Evolutionary conservation across 306 rosid genomes (phyloP), one percentile per base, ranked within the genome.

Genomic region (Biancaea sappan): DNA sequence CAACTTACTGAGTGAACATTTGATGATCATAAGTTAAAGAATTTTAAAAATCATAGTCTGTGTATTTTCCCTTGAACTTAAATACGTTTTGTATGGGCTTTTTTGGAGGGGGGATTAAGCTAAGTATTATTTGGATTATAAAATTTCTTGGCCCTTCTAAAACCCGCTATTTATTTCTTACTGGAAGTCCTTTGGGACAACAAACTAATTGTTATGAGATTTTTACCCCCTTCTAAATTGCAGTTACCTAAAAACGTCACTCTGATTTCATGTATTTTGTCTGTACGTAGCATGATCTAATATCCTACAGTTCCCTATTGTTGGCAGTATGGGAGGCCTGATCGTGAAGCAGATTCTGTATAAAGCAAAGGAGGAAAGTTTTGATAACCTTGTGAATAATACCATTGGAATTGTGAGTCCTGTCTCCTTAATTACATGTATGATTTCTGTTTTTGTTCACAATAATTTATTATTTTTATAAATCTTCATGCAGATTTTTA

Each of bases 301-400:
- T 21, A 19, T 19, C 19, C 19, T 37, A 4, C 29, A 18, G 48
- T 56, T 47, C 77, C 53, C 74, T 79, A 47, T 66, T 38, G 50
- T 80, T 69, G 69, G 81, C 89, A 94, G 99, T 88, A 83, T 94
- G 99, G 99, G 98, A 34, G 99, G 99, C 62, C 87, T 92, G 74
- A 93, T 94, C 25, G 97, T 92, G 81, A 94, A 94, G 93, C 95
- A 94, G 81, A 91, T 94, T 84, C 88, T 94, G 56, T 58, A 88
- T 73, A 90, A 92, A 74, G 99, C 99, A 54, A 87, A 79, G 86
- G 83, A 84, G 75, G 92, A 86, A 72, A 86, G 78, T 73, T 71
- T 83, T 16, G 84, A 87, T 79, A 82, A 84, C 84, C 89, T 92
- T 48, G 93, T 90, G 60, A 84, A 94, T 57, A 92, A 92, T 84